Percentiles rank a stretch among this genome's conserved stretches.
These are phyloP conservation scores for Claviceps pusilla DNA, from an alignment of 2,329 filamentous ascomycete genomes.

Conservation along the genomic window DNA sequence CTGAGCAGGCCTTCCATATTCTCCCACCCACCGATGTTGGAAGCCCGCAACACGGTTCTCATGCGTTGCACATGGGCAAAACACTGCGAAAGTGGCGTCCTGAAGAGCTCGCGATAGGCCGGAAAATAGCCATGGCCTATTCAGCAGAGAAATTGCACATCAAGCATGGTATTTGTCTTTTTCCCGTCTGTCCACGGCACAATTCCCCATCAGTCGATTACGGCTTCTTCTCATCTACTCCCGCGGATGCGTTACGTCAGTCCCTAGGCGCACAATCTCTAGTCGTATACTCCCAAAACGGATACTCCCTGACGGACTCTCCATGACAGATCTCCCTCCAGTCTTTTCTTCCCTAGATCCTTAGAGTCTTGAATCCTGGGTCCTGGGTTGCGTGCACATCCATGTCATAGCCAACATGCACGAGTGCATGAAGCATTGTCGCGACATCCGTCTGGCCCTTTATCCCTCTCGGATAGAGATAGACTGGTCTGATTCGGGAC, in stretches of 20 bases:
- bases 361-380: background rate
- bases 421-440: background rate
- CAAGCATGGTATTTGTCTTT: background rate
- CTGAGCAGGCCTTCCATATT: background rate
- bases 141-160: background rate
- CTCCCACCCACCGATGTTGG: background rate
- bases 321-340: too few relatives aligned
- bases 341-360: too few relatives aligned
- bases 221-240: background rate
- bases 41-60: background rate
- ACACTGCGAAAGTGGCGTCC: constrained; percentile 1
- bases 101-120: background rate
- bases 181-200: background rate
- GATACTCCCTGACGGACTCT: too few relatives aligned
- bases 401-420: background rate
- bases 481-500: background rate
- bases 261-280: background rate
- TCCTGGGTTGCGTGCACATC: background rate
- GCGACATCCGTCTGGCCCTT: background rate
- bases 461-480: background rate
- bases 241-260: background rate
- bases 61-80: background rate
- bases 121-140: background rate
- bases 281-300: too few relatives aligned
- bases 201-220: background rate